Base-by-base conservation (phyloP, 495 filamentous ascomycete species). In the Thermothielavioides terrestris region DNA sequence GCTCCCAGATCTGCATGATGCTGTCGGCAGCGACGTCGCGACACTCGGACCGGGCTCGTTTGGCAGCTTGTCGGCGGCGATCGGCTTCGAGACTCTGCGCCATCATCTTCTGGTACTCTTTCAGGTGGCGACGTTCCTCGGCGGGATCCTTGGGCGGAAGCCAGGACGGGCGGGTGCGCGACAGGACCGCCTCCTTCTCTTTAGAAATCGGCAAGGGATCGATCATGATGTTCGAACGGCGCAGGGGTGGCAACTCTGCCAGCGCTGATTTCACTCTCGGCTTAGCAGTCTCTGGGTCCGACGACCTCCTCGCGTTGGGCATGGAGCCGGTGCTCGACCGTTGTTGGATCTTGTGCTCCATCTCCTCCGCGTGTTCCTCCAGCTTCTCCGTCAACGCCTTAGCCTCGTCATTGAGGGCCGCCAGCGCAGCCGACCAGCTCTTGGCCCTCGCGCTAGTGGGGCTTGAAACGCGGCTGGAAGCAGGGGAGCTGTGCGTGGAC, bases 81-180 rank as follows among this genome's bases (percentile, higher is more conserved):
- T 81, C 77, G 37, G 84, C 78, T 67, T 94, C 88, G 27, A 79
- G 69, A 40, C 87, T 85, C 46, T 78, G 76, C 0, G 81, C 81
- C 86, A 95, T 94, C 86, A 98, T 97, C 59, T 75, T 79, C 63
- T 94, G 85, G 59, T 95, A 98, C 64, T 97, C 86, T 60, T 78
- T 90, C 46, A 98, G 55, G 61, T 98, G 92, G 47, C 81, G 83
- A 64, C 80, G 90, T 67, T 98, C 92, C 64, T 98, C 92, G 41
- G 85, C 87, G 22, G 86, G 89, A 52, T 88, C 82, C 68, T 98
- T 97, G 0, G 92, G 92, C 6, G 92, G 92, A 14, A 98, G 73
- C 92, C 92, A 98, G 32, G 86, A 91, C 0, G 92, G 92, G 23
- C 92, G 79, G 11, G 92, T 98, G 35, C 94, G 77, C 18, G 88